Percentiles rank a stretch among this genome's conserved stretches.
phyloP scores from a whole-genome alignment of 2,329 filamentous ascomycete species.

The Xylaria sp. region DNA sequence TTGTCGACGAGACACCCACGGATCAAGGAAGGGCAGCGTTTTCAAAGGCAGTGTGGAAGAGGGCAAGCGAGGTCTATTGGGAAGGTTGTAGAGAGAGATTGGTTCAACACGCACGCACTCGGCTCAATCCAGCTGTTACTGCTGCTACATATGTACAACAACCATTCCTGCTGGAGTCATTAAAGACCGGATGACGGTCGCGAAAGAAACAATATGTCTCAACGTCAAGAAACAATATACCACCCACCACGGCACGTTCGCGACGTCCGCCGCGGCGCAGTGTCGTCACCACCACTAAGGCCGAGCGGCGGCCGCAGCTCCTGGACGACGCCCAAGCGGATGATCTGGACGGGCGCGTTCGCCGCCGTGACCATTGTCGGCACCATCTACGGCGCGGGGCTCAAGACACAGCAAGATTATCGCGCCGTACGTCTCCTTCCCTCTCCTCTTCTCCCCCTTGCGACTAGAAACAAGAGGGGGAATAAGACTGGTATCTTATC shows the following conservation, averaged over 20 bases:
- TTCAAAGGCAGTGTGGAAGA: neutral
- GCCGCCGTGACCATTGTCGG: slow-evolving; percentile 55
- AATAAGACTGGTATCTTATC: neutral
- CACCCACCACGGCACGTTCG: neutral
- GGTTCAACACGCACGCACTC: slow-evolving; percentile 7
- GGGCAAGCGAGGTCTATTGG: slow-evolving; percentile 31
- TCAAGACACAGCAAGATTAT: slow-evolving; percentile 56
- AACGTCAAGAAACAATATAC: neutral
- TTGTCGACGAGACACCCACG: neutral
- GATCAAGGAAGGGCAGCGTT: neutral
- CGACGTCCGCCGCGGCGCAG: neutral
- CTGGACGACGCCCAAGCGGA: slow-evolving; percentile 32
- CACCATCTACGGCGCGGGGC: slow-evolving; percentile 54
- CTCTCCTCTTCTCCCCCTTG: neutral
- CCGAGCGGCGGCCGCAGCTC: neutral
- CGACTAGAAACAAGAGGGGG: no score
- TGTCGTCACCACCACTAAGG: neutral
- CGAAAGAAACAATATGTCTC: neutral
- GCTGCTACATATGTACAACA: neutral
- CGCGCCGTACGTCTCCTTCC: slow-evolving; percentile 44
- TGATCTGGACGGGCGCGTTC: slow-evolving; percentile 50
- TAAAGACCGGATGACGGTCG: no score
- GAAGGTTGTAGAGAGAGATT: slow-evolving; percentile 33
- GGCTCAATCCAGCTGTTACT: neutral
- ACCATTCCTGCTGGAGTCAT: no score